Conservation (phyloP, 1,284 basidiomycete genomes). For the Phaffia rhodozyma region DNA sequence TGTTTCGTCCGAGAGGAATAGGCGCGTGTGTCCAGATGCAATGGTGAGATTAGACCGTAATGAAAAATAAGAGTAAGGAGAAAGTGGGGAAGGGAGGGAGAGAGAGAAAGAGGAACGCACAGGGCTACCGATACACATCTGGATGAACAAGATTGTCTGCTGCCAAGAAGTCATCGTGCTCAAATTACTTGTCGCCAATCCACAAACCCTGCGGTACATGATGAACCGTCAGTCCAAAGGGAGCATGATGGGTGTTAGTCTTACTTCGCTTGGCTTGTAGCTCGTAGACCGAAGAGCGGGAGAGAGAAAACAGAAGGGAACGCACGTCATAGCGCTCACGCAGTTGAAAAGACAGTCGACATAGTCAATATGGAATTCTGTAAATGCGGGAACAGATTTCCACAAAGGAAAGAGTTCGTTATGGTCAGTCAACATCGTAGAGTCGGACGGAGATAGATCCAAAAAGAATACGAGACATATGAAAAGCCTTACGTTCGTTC, state of each 20-base stretch:
- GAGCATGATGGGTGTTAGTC: not conserved
- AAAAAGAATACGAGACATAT: too few species aligned
- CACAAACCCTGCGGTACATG: conserved; percentile 31
- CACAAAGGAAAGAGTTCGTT: not conserved
- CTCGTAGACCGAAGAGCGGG: not conserved
- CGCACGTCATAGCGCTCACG: conserved; percentile 38
- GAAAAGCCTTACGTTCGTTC: conserved; percentile 22
- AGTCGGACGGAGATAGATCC: too few species aligned
- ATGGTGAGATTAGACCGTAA: not conserved
- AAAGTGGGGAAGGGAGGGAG: not conserved
- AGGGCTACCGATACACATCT: conserved; percentile 34
- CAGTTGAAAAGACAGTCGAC: conserved; percentile 38
- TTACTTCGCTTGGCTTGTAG: not conserved
- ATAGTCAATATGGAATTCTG: conserved; percentile 16
- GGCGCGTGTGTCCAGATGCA: not conserved
- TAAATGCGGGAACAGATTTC: too few species aligned
- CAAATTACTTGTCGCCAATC: conserved; percentile 40
- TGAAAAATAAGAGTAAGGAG: not conserved
- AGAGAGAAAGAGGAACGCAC: conserved; percentile 23
- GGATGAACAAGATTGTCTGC: conserved; percentile 38
- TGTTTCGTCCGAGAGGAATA: conserved; percentile 1
- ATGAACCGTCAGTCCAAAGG: not conserved
- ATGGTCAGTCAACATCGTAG: too few species aligned
- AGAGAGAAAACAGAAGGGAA: not conserved
- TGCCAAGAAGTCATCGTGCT: conserved; percentile 38